Conservation (phyloP, 768 basidiomycete species). For the Gloeopeniophorella convolvens region DNA sequence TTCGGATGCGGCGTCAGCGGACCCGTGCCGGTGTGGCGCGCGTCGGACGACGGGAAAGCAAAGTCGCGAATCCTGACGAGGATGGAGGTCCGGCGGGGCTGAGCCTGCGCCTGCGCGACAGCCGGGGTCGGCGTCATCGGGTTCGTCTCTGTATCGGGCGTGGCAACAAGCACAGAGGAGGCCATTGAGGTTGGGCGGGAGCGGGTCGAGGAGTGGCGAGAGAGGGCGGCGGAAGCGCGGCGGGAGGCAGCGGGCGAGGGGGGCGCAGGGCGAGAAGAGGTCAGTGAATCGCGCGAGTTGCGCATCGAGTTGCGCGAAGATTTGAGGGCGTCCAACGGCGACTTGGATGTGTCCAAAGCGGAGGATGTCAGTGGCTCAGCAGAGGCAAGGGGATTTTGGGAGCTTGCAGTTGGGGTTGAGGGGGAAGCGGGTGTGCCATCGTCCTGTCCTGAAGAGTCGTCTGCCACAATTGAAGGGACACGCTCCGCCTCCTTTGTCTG, state of each 20-base stretch:
- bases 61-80: conserved; percentile 46
- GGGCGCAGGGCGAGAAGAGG: conserved; percentile 52
- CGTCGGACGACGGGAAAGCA: conserved; percentile 37
- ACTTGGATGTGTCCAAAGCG: conserved; percentile 4
- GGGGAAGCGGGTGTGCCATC: conserved; percentile 1
- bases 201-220: conserved; percentile 32
- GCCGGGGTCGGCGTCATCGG: conserved; percentile 7
- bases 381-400: conserved; percentile 2
- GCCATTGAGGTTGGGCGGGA: conserved; percentile 34
- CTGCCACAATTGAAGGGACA: too few relatives aligned
- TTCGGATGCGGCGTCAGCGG: conserved; percentile 36
- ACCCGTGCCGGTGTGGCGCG: conserved; percentile 38
- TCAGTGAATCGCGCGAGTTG: conserved; percentile 29
- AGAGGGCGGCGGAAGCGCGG: conserved; percentile 33
- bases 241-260: conserved; percentile 51
- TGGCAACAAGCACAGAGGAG: conserved; percentile 28
- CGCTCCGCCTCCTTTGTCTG: too few relatives aligned
- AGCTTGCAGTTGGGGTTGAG: conserved; percentile 7
- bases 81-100: conserved; percentile 2
- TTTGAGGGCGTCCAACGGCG: conserved; percentile 21
- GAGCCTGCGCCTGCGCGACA: neutral
- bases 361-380: neutral
- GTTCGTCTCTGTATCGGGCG: conserved; percentile 9
- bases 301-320: conserved; percentile 28
- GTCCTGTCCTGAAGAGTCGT: too few relatives aligned